These are phyloP conservation scores for Tillandsia fasciculata DNA, from an alignment of 176 grass and related monocot species.

Conservation along the genomic window DNA sequence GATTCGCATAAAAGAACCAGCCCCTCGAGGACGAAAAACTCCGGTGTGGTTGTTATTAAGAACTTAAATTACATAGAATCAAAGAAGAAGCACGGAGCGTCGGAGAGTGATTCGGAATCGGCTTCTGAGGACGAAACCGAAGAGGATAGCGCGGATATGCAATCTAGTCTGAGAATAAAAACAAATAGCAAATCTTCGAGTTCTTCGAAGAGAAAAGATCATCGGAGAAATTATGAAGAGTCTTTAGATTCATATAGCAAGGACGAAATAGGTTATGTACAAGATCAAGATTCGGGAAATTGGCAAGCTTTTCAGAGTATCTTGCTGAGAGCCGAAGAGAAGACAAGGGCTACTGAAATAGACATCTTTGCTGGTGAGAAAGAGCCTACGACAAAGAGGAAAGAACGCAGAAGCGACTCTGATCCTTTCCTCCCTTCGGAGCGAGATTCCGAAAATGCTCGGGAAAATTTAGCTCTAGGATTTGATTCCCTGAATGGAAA, in stretches of 20 bases:
- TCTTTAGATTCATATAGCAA: slow-evolving; percentile 37
- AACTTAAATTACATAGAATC: slow-evolving; percentile 78
- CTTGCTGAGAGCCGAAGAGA: slow-evolving; percentile 78
- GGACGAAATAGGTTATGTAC: slow-evolving; percentile 34
- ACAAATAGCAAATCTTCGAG: slow-evolving; percentile 45
- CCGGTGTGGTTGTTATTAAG: slow-evolving; percentile 64
- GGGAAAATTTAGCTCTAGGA: slow-evolving; percentile 28
- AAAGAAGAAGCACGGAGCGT: slow-evolving; percentile 54
- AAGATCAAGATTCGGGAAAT: slow-evolving; percentile 62
- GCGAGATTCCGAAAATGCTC: slow-evolving; percentile 34
- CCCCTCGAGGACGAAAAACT: slow-evolving; percentile 62
- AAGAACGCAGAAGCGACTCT: slow-evolving; percentile 31
- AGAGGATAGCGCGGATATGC: slow-evolving; percentile 37
- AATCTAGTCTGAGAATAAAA: slow-evolving; percentile 35
- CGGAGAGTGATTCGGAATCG: slow-evolving; percentile 48
- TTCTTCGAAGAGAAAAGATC: slow-evolving; percentile 64
- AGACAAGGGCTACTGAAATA: slow-evolving; percentile 38
- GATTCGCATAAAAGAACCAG: slow-evolving; percentile 61
- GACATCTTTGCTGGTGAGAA: slow-evolving; percentile 70
- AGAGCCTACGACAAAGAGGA: slow-evolving; percentile 31
- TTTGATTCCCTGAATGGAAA: slow-evolving; percentile 76
- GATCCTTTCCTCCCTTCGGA: slow-evolving; percentile 62
- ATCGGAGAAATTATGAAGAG: slow-evolving; percentile 25
- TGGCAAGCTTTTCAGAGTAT: slow-evolving; percentile 92
- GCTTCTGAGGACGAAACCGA: slow-evolving; percentile 41